phyloP scores from a whole-genome alignment of 1,139 yeast genomes.

The Yamadazyma spencermartinsiae region DNA sequence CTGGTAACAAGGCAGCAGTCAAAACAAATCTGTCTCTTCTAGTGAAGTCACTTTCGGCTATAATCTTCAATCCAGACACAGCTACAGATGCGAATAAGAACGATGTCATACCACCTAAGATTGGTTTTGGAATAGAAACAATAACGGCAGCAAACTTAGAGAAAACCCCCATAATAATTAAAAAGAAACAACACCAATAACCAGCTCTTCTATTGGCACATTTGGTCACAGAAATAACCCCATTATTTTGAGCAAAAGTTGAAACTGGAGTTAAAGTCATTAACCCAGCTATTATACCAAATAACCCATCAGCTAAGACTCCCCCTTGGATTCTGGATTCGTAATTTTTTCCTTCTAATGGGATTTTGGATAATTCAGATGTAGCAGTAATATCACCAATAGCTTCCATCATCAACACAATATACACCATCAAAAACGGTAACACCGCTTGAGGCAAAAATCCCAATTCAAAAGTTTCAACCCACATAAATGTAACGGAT shows the following conservation, averaged over 20 bases:
- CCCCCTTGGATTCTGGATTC: constrained; percentile 90
- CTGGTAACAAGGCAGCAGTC: constrained; percentile 66
- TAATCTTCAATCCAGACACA: constrained; percentile 78
- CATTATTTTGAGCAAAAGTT: constrained; percentile 88
- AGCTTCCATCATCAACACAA: constrained; percentile 81
- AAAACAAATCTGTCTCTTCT: constrained; percentile 82
- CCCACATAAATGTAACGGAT: constrained; percentile 83
- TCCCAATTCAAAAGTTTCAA: constrained; percentile 67
- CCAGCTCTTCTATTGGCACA: constrained; percentile 85
- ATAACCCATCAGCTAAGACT: constrained; percentile 72
- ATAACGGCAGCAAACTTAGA: constrained; percentile 87
- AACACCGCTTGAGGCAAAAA: constrained; percentile 80
- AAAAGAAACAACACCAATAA: constrained; percentile 81
- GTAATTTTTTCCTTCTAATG: constrained; percentile 72
- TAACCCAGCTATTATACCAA: constrained; percentile 69
- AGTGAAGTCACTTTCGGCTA: constrained; percentile 69
- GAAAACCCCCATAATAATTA: constrained; percentile 78
- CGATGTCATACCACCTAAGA: constrained; percentile 88
- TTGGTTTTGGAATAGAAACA: constrained; percentile 78
- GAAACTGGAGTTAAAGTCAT: constrained; percentile 78
- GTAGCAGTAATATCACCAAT: constrained; percentile 91
- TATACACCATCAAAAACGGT: constrained; percentile 77
- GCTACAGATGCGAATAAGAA: constrained; percentile 87
- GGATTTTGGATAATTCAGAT: constrained; percentile 77
- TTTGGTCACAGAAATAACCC: constrained; percentile 84